These are phyloP conservation scores for Beauveria rudraprayagi DNA, from an alignment of 2,329 filamentous ascomycete species.

Conservation along the genomic window DNA sequence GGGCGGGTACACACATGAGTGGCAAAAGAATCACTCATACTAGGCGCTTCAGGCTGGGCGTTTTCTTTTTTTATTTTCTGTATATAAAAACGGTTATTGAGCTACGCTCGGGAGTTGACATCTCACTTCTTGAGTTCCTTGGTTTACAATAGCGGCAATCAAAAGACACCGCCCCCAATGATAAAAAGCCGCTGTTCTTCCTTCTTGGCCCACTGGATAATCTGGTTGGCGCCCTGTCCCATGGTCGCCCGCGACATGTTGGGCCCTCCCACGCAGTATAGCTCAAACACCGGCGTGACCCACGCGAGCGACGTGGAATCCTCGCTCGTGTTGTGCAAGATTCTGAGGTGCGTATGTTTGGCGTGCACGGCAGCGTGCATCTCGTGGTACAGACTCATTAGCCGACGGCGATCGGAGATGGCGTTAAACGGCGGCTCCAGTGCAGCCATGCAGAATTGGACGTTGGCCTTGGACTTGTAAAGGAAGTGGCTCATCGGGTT, in stretches of 20 bases:
- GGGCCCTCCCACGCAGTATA: slow-evolving; percentile 88
- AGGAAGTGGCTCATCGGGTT: slow-evolving; percentile 83
- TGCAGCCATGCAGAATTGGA: slow-evolving; percentile 90
- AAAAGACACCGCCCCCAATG: slow-evolving; percentile 89
- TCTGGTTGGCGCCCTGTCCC: slow-evolving; percentile 77
- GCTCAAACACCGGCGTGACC: slow-evolving; percentile 84
- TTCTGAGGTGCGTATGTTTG: slow-evolving; percentile 76
- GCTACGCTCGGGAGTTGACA: slow-evolving; percentile 1
- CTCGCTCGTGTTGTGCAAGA: slow-evolving; percentile 70
- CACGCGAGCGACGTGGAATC: slow-evolving; percentile 78
- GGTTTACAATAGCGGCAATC: not conserved
- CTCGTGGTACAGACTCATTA: slow-evolving; percentile 78
- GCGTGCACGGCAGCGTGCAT: slow-evolving; percentile 81
- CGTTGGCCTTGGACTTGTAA: slow-evolving; percentile 90
- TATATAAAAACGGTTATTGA: slow-evolving; percentile 6
- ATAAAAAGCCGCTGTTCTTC: slow-evolving; percentile 96
- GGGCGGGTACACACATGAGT: not conserved
- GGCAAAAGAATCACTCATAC: not conserved
- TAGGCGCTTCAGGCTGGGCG: slow-evolving; percentile 1
- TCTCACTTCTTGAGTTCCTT: not conserved
- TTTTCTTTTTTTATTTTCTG: slow-evolving; percentile 4
- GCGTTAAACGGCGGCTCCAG: slow-evolving; percentile 59
- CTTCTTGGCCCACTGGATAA: slow-evolving; percentile 83
- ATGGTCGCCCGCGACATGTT: slow-evolving; percentile 57
- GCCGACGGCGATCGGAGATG: slow-evolving; percentile 54